Base-by-base conservation (phyloP, 2,329 filamentous ascomycete species). In the Pyricularia pennisetigena region DNA sequence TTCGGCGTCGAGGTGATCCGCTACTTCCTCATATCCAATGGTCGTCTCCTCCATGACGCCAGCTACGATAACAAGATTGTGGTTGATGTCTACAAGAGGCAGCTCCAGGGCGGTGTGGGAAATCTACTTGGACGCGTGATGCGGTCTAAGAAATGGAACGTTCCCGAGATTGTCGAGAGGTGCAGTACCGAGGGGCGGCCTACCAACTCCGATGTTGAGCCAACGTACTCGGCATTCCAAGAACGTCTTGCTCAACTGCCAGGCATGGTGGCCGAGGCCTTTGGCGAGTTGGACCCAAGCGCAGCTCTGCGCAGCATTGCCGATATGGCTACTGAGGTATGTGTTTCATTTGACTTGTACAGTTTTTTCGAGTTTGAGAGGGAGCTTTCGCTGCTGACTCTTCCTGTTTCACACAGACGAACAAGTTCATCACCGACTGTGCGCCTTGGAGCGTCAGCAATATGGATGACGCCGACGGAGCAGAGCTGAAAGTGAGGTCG, bases 1-100 rank as follows among this genome's bases (percentile, higher is more conserved):
- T 99, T 93, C 79, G 93, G 93, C 2, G 82, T 93, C 4, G 96
- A 99, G 76, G 85, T 89, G 0, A 88, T 99, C 84, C 90, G 95
- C 10, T 98, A 91, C 79, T 99, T 94, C 77, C 86, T 99, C 71
- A 86, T 93, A 71, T 86, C 90, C 70, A 90, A 94, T 70, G 94
- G 93, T 61, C 91, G 89, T 26, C 86, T 97, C 41, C 80, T 81
- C 16, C 82, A 91, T 68, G 95, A 99, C 75, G 86, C 92, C 32
- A 88, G 93, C 76, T 99, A 98, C 75, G 89, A 90, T 70, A 99
- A 98, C 76, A 79, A 84, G 16, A 83, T 86, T 69, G 90, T 99
- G 70, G 87, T 90, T 63, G 82, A 86, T 16, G 83, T 88, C 69
- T 97, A 98, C 78, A 90, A 90, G 75, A 95, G 93, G 74, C 84